Base-by-base conservation (phyloP, 306 rosid genomes). In the Quercus rubra region DNA sequence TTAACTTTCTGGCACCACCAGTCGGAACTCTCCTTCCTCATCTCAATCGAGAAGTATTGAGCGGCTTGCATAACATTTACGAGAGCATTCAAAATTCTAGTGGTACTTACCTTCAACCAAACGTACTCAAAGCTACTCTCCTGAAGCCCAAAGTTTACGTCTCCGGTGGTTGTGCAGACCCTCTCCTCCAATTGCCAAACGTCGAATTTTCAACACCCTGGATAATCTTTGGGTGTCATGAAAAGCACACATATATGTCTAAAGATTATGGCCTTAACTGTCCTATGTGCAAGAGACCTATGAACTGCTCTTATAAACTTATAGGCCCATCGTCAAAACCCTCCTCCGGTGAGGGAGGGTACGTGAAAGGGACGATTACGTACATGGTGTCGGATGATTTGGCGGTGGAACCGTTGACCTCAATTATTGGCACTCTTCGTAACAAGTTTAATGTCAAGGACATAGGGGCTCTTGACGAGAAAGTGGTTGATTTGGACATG, bases 321-420 rank as follows among this genome's bases (percentile, higher is more conserved):
- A 8, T 4, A 6, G 64, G 9, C 17, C n/a, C 27, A 1, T 33
- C 38, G 6, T 19, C 6, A 76, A 74, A 13, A 25, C 64, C 9
- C 5, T 19, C 8, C 8, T 35, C 30, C 0, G 1, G n/a, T 4
- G 75, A 4, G 38, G 70, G 71, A 54, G 80, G 85, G 3, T 86
- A n/a, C 63, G 83, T 83, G 57, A 80, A 38, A 52, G 87, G 72
- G 2, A 1, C 33, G 5, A 79, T 71, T 1, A 83, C 84, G 0
- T 86, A 83, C 74, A 84, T 84, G 87, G 75, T 87, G 12, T 75
- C 54, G 84, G 87, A 87, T 73, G 74, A 87, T 30, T 25, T 87
- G 5, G 83, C 5, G 8, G 88, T 84, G 25, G 33, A 62, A 23
- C 83, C 88, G 0, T 57, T 79, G 75, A 79, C 86, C 0, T 59